These are phyloP conservation scores for Tulasnella sp. DNA, from an alignment of 768 basidiomycete species.

Conservation along the genomic window DNA sequence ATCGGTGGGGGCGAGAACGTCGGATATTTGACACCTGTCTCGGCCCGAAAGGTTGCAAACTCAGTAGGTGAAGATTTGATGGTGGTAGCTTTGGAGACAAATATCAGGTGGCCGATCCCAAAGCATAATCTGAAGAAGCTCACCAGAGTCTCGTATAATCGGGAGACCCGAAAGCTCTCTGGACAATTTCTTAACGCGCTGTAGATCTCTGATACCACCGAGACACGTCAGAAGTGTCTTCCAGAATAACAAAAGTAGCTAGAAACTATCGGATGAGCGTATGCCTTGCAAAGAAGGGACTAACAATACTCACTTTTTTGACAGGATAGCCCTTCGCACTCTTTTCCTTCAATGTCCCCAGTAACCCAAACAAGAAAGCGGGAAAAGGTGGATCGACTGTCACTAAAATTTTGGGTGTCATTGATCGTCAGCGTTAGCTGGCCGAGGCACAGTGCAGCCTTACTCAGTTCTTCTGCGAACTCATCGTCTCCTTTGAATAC, in stretches of 20 bases:
- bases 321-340: conserved; percentile 92
- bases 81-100: conserved; percentile 34
- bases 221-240: conserved; percentile 86
- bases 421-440: not conserved
- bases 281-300: conserved; percentile 5
- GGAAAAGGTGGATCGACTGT: conserved; percentile 89
- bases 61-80: conserved; percentile 89
- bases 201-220: conserved; percentile 81
- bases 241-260: conserved; percentile 92
- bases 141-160: conserved; percentile 36
- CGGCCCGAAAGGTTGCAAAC: conserved; percentile 77
- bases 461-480: conserved; percentile 94
- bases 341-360: conserved; percentile 85
- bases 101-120: not conserved
- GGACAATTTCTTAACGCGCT: conserved; percentile 69
- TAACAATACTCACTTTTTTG: conserved; percentile 58
- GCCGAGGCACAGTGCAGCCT: conserved; percentile 28
- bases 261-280: conserved; percentile 4
- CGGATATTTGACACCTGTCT: conserved; percentile 91
- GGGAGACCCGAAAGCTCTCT: conserved; percentile 77
- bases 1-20: conserved; percentile 63
- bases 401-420: conserved; percentile 46
- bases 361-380: conserved; percentile 79
- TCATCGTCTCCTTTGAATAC: conserved; percentile 87
- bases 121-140: conserved; percentile 20